Evolutionary conservation across 805 yeast genomes (phyloP), one percentile per base, ranked within the genome.

Genomic region (Cephaloascus fragrans): DNA sequence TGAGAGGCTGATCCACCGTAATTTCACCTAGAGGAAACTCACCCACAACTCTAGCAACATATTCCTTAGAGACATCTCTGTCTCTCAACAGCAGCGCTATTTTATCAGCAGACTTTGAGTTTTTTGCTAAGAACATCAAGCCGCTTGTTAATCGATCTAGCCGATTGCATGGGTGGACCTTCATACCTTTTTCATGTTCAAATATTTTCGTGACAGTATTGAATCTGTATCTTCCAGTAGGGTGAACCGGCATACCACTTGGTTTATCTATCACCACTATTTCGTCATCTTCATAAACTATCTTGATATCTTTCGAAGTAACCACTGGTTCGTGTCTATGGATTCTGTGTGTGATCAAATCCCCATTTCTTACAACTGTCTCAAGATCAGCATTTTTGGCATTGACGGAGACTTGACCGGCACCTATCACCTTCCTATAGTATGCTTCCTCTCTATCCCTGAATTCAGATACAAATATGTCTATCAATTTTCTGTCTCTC

Each of bases 261-360:
- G 98, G 98, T 47, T 93, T 93, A 56, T 90, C 95, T 18, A 93
- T 80, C 3, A 84, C 94, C 4, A 93, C 67, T 18, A 87, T 55
- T 37, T 83, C 74, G 5, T 81, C 87, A 54, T 86, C 80, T 50
- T 88, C 85, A 52, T 69, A 71, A 0, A 89, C 83, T 18, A 85
- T 75, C 39, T 72, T 69, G 37, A 87, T 78, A 0, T 73, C 71
- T 34, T 65, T 51, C 39, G 82, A 59, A 5, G 73, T 62, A 2
- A 89, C 89, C 0, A 94, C 76, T 2, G 97, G 96, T 53, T 93
- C 98, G 52, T 90, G 97, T 37, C 93, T 73, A 53, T 88, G 97
- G 37, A 80, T 67, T 38, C 80, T 63, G 57, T 90, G 96, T 19
- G 77, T 69, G 15, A 90, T 80, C 32, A 82, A 62, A 48, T 89